phyloP scores from a whole-genome alignment of 2,329 filamentous ascomycete genomes.

The Emergomyces pasteurianus region DNA sequence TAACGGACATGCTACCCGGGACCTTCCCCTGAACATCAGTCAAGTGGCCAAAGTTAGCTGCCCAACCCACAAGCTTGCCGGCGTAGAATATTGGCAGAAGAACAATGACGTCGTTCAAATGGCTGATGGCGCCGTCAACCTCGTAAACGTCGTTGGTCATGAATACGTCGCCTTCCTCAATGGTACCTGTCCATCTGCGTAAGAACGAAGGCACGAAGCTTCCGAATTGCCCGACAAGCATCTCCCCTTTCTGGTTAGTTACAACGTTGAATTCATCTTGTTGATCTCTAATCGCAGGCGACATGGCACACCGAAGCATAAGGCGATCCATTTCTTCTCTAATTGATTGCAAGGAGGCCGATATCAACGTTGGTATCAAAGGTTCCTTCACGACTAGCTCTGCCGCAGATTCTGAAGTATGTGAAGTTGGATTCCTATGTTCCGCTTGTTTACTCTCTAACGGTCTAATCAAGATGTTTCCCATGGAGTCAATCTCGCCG shows the following conservation, averaged over 20 bases:
- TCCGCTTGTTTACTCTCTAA: constrained; percentile 14
- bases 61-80: constrained; percentile 36
- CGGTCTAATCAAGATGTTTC: constrained; percentile 36
- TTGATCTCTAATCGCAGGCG: constrained; percentile 39
- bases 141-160: constrained; percentile 42
- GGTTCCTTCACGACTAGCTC: constrained; percentile 26
- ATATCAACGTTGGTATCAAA: constrained; percentile 34
- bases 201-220: constrained; percentile 40
- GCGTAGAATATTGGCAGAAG: constrained; percentile 37
- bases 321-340: constrained; percentile 41
- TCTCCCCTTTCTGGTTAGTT: constrained; percentile 36
- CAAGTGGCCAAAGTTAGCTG: constrained; percentile 41
- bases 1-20: constrained; percentile 39
- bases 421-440: constrained; percentile 21
- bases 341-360: constrained; percentile 34
- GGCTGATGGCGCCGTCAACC: constrained; percentile 38
- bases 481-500: constrained; percentile 37
- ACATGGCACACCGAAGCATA: constrained; percentile 42
- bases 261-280: constrained; percentile 45
- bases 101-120: constrained; percentile 41
- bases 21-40: constrained; percentile 38
- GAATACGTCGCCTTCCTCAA: constrained; percentile 41
- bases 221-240: constrained; percentile 42
- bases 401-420: constrained; percentile 24
- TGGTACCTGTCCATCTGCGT: constrained; percentile 34